phyloP scores from a whole-genome alignment of 139 green algal species.

The Picochlorum costavermella region DNA sequence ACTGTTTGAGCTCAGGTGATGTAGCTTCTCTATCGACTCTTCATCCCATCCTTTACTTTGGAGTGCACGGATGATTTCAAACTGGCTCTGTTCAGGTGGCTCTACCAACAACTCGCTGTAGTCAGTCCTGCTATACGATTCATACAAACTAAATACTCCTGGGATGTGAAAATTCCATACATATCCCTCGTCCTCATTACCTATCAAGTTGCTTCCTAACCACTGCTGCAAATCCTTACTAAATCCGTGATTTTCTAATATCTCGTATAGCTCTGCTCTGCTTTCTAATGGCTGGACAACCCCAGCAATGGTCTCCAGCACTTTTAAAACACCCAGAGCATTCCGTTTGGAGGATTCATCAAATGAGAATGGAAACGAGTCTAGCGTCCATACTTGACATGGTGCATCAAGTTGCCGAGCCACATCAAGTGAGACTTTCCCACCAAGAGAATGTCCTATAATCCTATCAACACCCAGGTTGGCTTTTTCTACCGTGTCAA shows the following conservation, averaged over 20 bases:
- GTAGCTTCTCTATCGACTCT: slow-evolving; percentile 17
- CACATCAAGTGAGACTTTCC: slow-evolving; percentile 65
- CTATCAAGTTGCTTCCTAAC: slow-evolving; percentile 63
- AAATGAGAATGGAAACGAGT: slow-evolving; percentile 49
- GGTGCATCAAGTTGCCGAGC: slow-evolving; percentile 25
- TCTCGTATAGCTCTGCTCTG: slow-evolving; percentile 38
- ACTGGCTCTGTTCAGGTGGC: slow-evolving; percentile 33
- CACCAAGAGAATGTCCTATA: slow-evolving; percentile 66
- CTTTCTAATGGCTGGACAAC: slow-evolving; percentile 48
- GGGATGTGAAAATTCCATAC: slow-evolving; percentile 40
- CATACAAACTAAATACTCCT: slow-evolving; percentile 54
- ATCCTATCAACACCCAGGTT: slow-evolving; percentile 24
- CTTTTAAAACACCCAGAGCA: slow-evolving; percentile 16
- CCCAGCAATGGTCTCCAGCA: slow-evolving; percentile 27
- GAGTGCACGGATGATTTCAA: slow-evolving; percentile 57
- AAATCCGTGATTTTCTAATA: slow-evolving; percentile 34
- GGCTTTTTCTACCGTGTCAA: slow-evolving; percentile 28
- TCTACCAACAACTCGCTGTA: slow-evolving; percentile 38
- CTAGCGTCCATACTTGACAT: slow-evolving; percentile 62
- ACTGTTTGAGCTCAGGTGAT: slow-evolving; percentile 5
- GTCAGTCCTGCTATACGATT: slow-evolving; percentile 46
- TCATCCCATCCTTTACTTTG: slow-evolving; percentile 48
- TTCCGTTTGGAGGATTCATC: background rate
- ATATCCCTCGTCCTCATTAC: slow-evolving; percentile 7
- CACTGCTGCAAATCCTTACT: slow-evolving; percentile 50